A percentile compares a stretch with the other conserved stretches of the same genome.
Evolutionary conservation across 495 filamentous ascomycete species (phyloP).

Genomic region (Glonium stellatum): DNA sequence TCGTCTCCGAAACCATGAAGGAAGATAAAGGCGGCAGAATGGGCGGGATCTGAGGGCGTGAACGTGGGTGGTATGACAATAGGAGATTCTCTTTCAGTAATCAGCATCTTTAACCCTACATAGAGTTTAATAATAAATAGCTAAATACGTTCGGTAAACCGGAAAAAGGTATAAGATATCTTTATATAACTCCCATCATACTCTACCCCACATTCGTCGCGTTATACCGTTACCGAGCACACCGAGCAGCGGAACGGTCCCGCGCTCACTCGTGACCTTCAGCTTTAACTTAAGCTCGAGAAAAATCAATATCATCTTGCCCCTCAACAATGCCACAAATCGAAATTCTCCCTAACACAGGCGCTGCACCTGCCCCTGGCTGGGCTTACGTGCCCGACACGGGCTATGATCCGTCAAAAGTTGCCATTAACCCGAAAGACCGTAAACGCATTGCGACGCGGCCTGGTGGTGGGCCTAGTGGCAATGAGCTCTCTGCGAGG

Average conservation of each 20-base stretch:
- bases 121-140: too few relatives aligned
- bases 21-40: slow-evolving; percentile 41
- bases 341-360: slow-evolving; percentile 66
- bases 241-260: not conserved
- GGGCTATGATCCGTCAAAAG: slow-evolving; percentile 54
- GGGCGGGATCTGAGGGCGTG: slow-evolving; percentile 28
- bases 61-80: slow-evolving; percentile 30
- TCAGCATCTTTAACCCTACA: not conserved
- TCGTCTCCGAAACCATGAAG: slow-evolving; percentile 42
- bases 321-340: slow-evolving; percentile 49
- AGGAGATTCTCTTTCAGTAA: slow-evolving; percentile 20
- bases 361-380: slow-evolving; percentile 63
- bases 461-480: slow-evolving; percentile 38
- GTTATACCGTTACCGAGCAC: not conserved
- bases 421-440: slow-evolving; percentile 50
- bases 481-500: slow-evolving; percentile 59
- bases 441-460: slow-evolving; percentile 60
- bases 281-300: not conserved
- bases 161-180: too few relatives aligned
- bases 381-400: slow-evolving; percentile 84
- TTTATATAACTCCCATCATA: too few relatives aligned
- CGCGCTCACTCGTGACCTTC: slow-evolving; percentile 1
- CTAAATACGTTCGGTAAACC: too few relatives aligned
- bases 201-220: too few relatives aligned
- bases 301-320: not conserved